Base-by-base conservation (phyloP, 345 rosid species). In the Noccaea bulbosa region DNA sequence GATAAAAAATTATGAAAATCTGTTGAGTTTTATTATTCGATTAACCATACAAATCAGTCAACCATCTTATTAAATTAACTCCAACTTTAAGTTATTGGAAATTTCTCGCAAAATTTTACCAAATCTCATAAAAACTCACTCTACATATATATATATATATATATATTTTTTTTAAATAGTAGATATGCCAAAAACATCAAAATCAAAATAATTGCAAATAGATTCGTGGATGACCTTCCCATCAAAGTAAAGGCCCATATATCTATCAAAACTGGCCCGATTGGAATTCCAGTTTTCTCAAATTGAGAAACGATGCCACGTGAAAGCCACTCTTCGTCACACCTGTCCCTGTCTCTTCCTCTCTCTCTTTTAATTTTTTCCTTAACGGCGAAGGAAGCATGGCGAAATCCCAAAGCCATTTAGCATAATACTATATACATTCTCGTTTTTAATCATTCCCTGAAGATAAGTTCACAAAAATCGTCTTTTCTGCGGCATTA, bases 341-440 rank as follows among this genome's bases (percentile, higher is more conserved):
- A 67, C 73, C 56, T 67, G 73, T 74, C 67, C 15, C 14, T 0
- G 30, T 44, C 54, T 62, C 15, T 17, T 15, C 48, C 58, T 51
- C 17, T 12, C 22, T 22, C 59, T 56, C n/a, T 46, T 32, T 14
- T 39, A 0, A 3, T 0, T 16, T 56, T 50, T 43, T 44, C 40
- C 78, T 74, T 61, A 67, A 53, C 50, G 69, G 61, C 69, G 20
- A 75, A 68, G 78, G 17, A 74, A 74, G 11, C 2, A 60, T 59
- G 62, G 56, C 2, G 45, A 50, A 35, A 8, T 47, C 38, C 5
- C 34, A 55, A 47, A 47, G 24, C 14, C 46, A 39, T 37, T 30
- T 11, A 15, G 6, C 64, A 14, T 50, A 39, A 5, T 41, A 15
- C 17, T 14, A 10, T 38, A 35, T 32, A 35, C 40, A n/a, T 37